Evolutionary conservation across 495 filamentous ascomycete genomes (phyloP), one percentile per base, ranked within the genome.

Genomic region (Tuber umbilicatum): DNA sequence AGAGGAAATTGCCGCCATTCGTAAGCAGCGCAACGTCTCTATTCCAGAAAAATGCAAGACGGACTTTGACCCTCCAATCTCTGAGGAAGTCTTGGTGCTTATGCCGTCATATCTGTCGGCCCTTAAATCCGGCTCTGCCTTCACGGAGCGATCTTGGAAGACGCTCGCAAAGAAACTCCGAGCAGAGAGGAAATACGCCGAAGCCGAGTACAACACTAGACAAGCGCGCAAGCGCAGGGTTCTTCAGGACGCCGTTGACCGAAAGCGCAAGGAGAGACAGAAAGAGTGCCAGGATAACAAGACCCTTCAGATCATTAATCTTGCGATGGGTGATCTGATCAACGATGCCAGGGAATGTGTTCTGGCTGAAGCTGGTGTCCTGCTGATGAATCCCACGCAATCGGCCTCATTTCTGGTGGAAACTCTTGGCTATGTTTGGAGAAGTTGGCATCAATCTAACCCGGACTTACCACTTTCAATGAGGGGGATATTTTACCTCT

Each of bases 21-120:
- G 77, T 38, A 69, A 68, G 35, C 77, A 79, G 64, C 77, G 77
- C 71, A 72, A 78, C 21, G 70, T 78, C 27, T 79, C 75, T 31
- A 79, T 79, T 42, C 77, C 77, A 9, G 77, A 79, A 67, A 79
- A 79, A 60, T 79, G 77, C 50, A 79, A 79, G 67, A 69, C 71
- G 35, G 68, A 79, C 60, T 79, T 79, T 31, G 72, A 40, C 27
- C 77, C 77, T 9, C 76, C 76, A 35, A 79, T 79, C 68, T 73
- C 76, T 31, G 77, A 78, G 27, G 76, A 76, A 16, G 77, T 79
- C 27, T 70, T 79, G 23, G 75, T 72, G 41, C 76, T 78, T 55
- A 79, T 79, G 39, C 77, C 75, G 68, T 78, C 76, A 39, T 79
- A 79, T 69, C 70, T 74, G 60, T 71, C 77, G 31, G 77, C 77